phyloP scores from a whole-genome alignment of 208 protist species.

The Trypanosoma lewisi region DNA sequence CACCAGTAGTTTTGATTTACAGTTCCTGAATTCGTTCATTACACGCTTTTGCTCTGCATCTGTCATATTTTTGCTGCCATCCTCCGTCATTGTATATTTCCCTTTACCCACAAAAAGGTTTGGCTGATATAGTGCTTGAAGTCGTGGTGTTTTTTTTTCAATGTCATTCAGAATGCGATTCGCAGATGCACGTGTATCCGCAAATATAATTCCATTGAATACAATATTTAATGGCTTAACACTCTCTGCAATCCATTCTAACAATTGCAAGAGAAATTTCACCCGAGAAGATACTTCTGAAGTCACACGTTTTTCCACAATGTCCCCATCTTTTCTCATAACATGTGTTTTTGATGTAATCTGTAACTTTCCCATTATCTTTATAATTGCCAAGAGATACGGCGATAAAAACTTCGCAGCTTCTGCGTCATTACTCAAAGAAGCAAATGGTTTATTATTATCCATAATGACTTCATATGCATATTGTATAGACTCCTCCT shows the following conservation, averaged over 20 bases:
- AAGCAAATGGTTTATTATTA: conserved; percentile 11
- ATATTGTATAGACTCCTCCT: background rate
- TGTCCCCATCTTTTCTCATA: background rate
- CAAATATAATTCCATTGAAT: conserved; percentile 34
- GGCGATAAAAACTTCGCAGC: conserved; percentile 3
- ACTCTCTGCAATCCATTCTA: conserved; percentile 8
- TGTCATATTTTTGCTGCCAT: conserved; percentile 39
- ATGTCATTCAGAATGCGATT: conserved; percentile 20
- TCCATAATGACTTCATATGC: conserved; percentile 10
- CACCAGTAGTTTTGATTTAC: conserved; percentile 53
- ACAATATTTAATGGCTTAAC: background rate
- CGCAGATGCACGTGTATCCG: conserved; percentile 27
- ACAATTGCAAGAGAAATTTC: conserved; percentile 20
- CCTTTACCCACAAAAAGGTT: conserved; percentile 38
- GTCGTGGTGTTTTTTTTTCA: background rate
- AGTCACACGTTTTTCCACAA: background rate
- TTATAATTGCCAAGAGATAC: conserved; percentile 5
- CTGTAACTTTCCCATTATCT: background rate
- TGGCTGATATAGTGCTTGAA: conserved; percentile 10
- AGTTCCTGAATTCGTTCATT: conserved; percentile 36
- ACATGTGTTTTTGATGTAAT: background rate
- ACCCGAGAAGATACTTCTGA: conserved; percentile 16
- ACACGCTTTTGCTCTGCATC: conserved; percentile 32
- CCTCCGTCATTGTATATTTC: conserved; percentile 6
- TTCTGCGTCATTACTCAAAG: background rate